Conservation (phyloP, 768 basidiomycete species). For the Hemileccinum rubropunctum region DNA sequence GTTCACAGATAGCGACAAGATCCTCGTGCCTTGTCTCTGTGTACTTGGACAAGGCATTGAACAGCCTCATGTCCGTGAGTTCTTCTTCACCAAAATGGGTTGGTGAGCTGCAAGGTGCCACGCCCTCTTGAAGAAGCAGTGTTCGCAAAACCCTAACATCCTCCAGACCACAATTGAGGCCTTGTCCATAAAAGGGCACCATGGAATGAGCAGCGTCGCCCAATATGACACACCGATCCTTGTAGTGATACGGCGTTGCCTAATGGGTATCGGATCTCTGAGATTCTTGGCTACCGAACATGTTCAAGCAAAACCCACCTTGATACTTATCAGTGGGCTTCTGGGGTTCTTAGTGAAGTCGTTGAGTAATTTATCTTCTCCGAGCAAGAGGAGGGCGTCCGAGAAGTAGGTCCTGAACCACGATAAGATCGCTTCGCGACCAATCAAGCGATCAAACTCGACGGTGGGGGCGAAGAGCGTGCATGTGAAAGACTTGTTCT, state of each 20-base stretch:
- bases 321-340: constrained; percentile 87
- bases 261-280: constrained; percentile 32
- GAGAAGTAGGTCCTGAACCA: constrained; percentile 89
- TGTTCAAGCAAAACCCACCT: constrained; percentile 52
- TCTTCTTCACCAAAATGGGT: constrained; percentile 29
- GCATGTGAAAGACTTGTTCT: constrained; percentile 98
- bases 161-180: constrained; percentile 95
- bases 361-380: constrained; percentile 68
- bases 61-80: constrained; percentile 54
- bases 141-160: constrained; percentile 88
- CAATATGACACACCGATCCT: constrained; percentile 81
- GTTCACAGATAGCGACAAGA: constrained; percentile 83
- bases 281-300: constrained; percentile 17
- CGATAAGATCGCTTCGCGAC: constrained; percentile 50
- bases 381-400: constrained; percentile 84
- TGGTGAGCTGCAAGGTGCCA: constrained; percentile 44
- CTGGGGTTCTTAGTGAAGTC: constrained; percentile 85
- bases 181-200: constrained; percentile 99
- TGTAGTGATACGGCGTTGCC: constrained; percentile 88
- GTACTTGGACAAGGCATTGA: constrained; percentile 71
- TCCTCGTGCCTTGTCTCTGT: constrained; percentile 82
- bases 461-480: constrained; percentile 88
- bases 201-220: constrained; percentile 97
- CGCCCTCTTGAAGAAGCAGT: constrained; percentile 68
- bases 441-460: constrained; percentile 67